A percentile compares a stretch with the other conserved stretches of the same genome.
These are phyloP conservation scores for Cryptococcus sp. DNA, from an alignment of 1,284 basidiomycete genomes.

Conservation along the genomic window DNA sequence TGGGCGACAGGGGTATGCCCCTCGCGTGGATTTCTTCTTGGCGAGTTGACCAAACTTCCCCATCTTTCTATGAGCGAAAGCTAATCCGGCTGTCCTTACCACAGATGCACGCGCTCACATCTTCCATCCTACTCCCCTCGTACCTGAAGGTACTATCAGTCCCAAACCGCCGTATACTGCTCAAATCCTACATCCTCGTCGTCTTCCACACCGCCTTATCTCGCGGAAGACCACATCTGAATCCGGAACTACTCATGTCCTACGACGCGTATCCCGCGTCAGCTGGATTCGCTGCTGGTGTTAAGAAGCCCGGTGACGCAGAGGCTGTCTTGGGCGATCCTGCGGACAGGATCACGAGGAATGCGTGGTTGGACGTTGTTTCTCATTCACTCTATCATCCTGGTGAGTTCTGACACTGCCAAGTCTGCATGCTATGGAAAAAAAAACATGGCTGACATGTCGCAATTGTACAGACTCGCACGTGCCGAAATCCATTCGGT, in stretches of 20 bases:
- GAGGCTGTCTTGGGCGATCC: constrained; percentile 25
- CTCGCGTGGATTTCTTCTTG: constrained; percentile 69
- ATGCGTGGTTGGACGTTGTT: constrained; percentile 65
- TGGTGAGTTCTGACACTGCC: constrained; percentile 25
- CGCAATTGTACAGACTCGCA: constrained; percentile 59
- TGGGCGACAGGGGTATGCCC: constrained; percentile 58
- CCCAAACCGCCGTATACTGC: constrained; percentile 55
- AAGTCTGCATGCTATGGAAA: too few relatives aligned
- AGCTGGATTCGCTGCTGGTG: constrained; percentile 25
- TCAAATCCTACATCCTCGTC: constrained; percentile 58
- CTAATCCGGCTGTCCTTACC: not conserved
- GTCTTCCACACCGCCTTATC: constrained; percentile 58
- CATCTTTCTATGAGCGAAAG: not conserved
- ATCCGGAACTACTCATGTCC: constrained; percentile 61
- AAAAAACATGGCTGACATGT: too few relatives aligned
- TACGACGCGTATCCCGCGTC: constrained; percentile 58
- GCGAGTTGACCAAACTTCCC: constrained; percentile 18
- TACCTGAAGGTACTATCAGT: constrained; percentile 50
- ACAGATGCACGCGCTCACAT: constrained; percentile 66
- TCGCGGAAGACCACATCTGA: constrained; percentile 64
- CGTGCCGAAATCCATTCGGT: constrained; percentile 63
- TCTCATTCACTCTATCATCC: constrained; percentile 60
- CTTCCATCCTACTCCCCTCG: constrained; percentile 63
- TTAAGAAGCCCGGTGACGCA: constrained; percentile 11
- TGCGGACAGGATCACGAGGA: constrained; percentile 49